A percentile compares a stretch with the other conserved stretches of the same genome.
These are phyloP conservation scores for Gracilaria gracilis DNA, from an alignment of 23 red algal species.

Conservation along the genomic window DNA sequence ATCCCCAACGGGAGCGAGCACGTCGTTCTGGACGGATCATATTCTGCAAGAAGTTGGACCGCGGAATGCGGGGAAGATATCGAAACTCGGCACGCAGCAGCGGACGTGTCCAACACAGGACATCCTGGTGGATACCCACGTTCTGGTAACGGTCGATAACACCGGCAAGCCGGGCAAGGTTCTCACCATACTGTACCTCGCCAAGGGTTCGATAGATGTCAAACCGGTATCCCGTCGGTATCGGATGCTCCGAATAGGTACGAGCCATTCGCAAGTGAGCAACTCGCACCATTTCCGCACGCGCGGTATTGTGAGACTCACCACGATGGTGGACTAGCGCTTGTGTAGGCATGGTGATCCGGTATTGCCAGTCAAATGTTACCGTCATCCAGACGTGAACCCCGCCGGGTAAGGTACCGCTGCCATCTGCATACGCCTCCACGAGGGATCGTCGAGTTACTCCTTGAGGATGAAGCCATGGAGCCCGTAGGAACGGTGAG, in stretches of 20 bases:
- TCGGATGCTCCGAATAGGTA: neutral
- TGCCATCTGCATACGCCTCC: conserved; percentile 3
- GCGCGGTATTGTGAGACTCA: conserved; percentile 4
- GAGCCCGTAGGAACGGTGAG: neutral
- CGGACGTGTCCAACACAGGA: conserved; percentile 24
- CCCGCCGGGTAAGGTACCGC: neutral
- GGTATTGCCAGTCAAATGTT: neutral
- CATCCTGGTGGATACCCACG: neutral
- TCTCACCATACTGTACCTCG: neutral
- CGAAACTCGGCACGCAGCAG: conserved; percentile 33
- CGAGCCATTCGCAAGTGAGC: neutral
- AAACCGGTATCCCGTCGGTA: neutral
- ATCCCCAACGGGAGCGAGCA: neutral
- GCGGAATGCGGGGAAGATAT: neutral
- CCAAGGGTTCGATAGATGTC: conserved; percentile 18
- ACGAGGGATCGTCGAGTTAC: neutral
- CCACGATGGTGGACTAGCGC: neutral
- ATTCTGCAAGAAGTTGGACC: neutral
- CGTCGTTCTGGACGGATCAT: neutral
- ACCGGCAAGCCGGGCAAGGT: neutral
- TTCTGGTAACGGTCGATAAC: neutral
- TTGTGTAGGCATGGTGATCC: neutral
- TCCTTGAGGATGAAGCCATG: conserved; percentile 5
- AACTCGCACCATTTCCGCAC: neutral
- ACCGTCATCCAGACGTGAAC: neutral